Percentiles rank a stretch among this genome's conserved stretches.
phyloP scores from a whole-genome alignment of 805 yeast genomes.

The Pichia thaimueangensis region DNA sequence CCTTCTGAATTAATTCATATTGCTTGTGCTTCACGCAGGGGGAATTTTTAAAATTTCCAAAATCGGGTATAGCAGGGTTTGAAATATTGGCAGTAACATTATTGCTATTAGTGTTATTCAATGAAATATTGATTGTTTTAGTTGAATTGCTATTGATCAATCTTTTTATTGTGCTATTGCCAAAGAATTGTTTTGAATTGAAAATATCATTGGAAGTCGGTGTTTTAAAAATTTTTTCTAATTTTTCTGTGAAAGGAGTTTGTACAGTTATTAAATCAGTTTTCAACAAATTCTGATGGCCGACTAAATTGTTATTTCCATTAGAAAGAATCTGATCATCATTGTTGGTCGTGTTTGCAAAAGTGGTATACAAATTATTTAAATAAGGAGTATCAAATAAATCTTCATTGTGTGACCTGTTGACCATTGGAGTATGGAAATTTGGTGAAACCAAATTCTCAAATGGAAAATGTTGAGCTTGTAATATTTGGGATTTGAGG shows the following conservation, averaged over 20 bases:
- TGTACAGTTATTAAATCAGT: not conserved
- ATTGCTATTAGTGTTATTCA: not conserved
- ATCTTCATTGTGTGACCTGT: constrained; percentile 8
- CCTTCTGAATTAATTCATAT: not conserved
- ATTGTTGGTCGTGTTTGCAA: constrained; percentile 2
- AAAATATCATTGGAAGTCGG: constrained; percentile 9
- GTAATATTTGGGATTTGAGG: not conserved
- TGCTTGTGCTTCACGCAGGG: constrained; percentile 2
- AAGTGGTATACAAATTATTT: constrained; percentile 10
- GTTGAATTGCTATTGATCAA: constrained; percentile 5
- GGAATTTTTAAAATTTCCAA: constrained; percentile 4
- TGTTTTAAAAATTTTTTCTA: constrained; percentile 1
- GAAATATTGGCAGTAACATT: no score
- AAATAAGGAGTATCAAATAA: constrained; percentile 15
- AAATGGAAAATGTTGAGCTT: constrained; percentile 1
- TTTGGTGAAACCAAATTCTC: constrained; percentile 4
- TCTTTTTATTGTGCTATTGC: constrained; percentile 4
- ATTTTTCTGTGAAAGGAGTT: constrained; percentile 2
- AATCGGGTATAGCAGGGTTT: not conserved
- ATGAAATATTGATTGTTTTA: not conserved
- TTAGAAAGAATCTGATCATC: not conserved
- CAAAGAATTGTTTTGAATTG: constrained; percentile 1
- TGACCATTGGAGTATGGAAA: constrained; percentile 7
- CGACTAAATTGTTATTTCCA: not conserved
- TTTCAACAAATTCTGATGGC: not conserved